These are phyloP conservation scores for Crataegus laevigata DNA, from an alignment of 306 rosid genomes.

Conservation along the genomic window DNA sequence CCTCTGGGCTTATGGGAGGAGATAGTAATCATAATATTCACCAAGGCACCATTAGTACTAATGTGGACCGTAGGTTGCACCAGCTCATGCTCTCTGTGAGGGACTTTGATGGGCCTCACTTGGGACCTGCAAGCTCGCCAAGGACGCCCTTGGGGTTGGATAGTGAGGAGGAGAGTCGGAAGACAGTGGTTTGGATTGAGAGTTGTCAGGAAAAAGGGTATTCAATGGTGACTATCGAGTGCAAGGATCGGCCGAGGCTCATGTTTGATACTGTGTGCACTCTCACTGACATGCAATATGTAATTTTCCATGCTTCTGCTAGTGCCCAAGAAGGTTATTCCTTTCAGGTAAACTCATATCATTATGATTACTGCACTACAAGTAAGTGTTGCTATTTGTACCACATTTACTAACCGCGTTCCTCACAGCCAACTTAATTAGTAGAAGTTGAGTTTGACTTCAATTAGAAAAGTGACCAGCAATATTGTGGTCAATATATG, in stretches of 20 bases:
- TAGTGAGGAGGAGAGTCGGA: conserved; percentile 24
- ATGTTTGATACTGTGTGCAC: conserved; percentile 79
- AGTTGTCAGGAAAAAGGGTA: conserved; percentile 58
- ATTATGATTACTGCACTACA: neutral
- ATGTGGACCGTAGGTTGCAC: conserved; percentile 61
- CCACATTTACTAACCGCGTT: neutral
- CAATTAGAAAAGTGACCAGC: neutral
- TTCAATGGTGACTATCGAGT: conserved; percentile 46
- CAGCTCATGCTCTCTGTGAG: conserved; percentile 49
- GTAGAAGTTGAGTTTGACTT: neutral
- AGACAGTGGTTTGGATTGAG: conserved; percentile 35
- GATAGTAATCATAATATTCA: neutral
- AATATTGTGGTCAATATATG: neutral
- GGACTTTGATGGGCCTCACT: conserved; percentile 38
- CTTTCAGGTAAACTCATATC: conserved; percentile 36
- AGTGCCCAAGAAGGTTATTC: conserved; percentile 33
- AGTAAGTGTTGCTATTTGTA: neutral
- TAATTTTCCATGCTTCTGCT: conserved; percentile 56
- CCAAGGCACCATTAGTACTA: conserved; percentile 31
- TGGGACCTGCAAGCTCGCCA: neutral
- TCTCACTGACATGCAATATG: conserved; percentile 63
- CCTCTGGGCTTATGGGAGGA: conserved; percentile 25
- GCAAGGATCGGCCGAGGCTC: conserved; percentile 59
- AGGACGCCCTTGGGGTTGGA: neutral
- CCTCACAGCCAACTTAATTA: neutral